Base-by-base conservation (phyloP, 2,329 filamentous ascomycete genomes). In the Alternaria arbusti region DNA sequence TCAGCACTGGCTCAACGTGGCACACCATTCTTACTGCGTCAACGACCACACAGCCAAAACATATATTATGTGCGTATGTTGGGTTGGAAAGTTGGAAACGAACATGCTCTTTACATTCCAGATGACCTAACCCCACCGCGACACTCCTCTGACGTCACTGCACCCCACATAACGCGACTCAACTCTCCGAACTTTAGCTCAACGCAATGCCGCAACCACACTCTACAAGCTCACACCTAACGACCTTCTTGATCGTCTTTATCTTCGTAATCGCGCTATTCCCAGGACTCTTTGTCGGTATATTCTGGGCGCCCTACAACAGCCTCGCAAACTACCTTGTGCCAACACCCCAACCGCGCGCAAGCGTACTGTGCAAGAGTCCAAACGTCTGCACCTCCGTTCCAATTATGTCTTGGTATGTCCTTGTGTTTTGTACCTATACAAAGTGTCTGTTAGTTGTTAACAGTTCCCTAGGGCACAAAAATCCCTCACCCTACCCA, bases 401-500 rank as follows among this genome's bases (percentile, higher is more conserved):
- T 7, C 54, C 70, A 22, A 69, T 61, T 22, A 77, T 79, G 76
- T 73, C 75, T 40, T 78, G 77, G 76, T 77, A 72, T 10, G 62
- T 58, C 8, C 45, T 23, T 1, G 10, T 30, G 40, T 20, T 57
- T 28, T 12, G 4, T 15, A 10, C 13, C 11, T 49, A 6, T 8
- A 15, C 49, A 22, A 52, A 2, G 4, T 22, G 20, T 22, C 6
- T 8, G 5, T 8, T 20, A 1, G 13, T 36, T 10, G 28, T 12
- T 52, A 8, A 52, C 9, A n/a, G 1, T 23, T 23, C 7, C 4
- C n/a, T 58, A 77, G 78, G 76, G 88, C 86, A 73, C 95, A 97
- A 82, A 97, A 96, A 80, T 87, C 90, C 54, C 89, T 98, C 82
- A 88, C 89, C 1, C 89, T 98, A 13, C 92, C 93, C 54, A 78